phyloP scores from a whole-genome alignment of 345 rosid genomes.

The Sonneratia alba region DNA sequence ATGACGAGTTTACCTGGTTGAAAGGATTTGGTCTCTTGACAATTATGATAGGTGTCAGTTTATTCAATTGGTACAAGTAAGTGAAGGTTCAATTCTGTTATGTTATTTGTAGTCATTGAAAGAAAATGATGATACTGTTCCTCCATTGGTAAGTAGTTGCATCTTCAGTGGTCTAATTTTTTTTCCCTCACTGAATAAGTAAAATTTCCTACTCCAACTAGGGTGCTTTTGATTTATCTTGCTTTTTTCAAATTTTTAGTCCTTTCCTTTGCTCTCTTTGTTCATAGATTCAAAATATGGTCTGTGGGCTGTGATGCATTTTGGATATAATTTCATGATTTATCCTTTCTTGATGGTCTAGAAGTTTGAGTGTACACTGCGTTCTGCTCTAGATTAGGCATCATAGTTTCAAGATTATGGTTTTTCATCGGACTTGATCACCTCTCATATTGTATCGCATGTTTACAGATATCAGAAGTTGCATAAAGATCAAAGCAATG shows the following conservation, averaged over 20 bases:
- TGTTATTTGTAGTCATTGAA: background rate
- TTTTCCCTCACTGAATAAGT: background rate
- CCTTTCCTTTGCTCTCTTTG: background rate
- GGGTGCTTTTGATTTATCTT: background rate
- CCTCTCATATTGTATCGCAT: background rate
- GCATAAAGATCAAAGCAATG: constrained; percentile 32
- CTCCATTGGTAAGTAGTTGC: background rate
- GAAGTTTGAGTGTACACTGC: background rate
- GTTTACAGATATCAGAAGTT: constrained; percentile 63
- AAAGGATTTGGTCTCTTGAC: constrained; percentile 80
- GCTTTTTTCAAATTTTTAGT: background rate
- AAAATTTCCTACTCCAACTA: background rate
- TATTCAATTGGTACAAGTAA: constrained; percentile 99
- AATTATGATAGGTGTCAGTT: constrained; percentile 82
- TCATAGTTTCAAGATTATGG: background rate
- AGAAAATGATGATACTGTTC: background rate
- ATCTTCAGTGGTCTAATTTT: background rate
- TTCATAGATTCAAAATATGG: background rate
- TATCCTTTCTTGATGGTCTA: background rate
- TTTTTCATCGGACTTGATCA: background rate
- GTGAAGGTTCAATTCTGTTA: constrained; percentile 19
- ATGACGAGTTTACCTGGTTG: constrained; percentile 88
- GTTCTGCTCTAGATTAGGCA: background rate
- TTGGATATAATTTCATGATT: background rate
- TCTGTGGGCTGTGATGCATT: background rate